These are phyloP conservation scores for Colletotrichum cereale DNA, from an alignment of 2,329 filamentous ascomycete genomes.

Conservation along the genomic window DNA sequence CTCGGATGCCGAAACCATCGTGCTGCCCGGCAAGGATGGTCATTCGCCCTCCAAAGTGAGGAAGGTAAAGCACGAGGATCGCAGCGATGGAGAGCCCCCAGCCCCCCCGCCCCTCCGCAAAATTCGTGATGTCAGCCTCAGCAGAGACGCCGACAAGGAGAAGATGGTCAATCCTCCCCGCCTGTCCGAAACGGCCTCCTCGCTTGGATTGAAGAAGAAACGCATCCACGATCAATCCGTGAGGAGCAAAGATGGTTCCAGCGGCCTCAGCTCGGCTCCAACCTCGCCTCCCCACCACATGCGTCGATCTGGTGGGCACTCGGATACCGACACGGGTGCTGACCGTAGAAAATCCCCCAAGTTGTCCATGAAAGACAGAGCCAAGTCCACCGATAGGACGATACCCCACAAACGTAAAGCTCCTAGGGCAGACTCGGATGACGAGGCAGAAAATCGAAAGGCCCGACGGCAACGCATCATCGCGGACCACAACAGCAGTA, in stretches of 20 bases:
- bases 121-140: slow-evolving; percentile 49
- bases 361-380: slow-evolving; percentile 60
- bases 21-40: slow-evolving; percentile 74
- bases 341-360: slow-evolving; percentile 58
- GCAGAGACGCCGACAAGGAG: slow-evolving; percentile 52
- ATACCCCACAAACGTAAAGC: slow-evolving; percentile 66
- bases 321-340: slow-evolving; percentile 69
- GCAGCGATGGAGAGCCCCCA: slow-evolving; percentile 67
- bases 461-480: slow-evolving; percentile 65
- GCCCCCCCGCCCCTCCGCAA: slow-evolving; percentile 48
- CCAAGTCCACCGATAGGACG: slow-evolving; percentile 61
- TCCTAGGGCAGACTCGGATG: slow-evolving; percentile 67
- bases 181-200: slow-evolving; percentile 45
- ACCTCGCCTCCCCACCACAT: slow-evolving; percentile 64
- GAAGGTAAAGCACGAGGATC: slow-evolving; percentile 75
- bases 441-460: slow-evolving; percentile 68
- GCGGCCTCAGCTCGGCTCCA: slow-evolving; percentile 70
- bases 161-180: slow-evolving; percentile 49
- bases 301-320: slow-evolving; percentile 53
- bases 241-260: slow-evolving; percentile 65
- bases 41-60: slow-evolving; percentile 73
- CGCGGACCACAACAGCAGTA: slow-evolving; percentile 52
- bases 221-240: slow-evolving; percentile 54
- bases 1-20: slow-evolving; percentile 80
- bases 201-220: slow-evolving; percentile 61